Evolutionary conservation across 1,284 basidiomycete genomes (phyloP), one percentile per base, ranked within the genome.

Genomic region (Stygiomarasmius scandens): DNA sequence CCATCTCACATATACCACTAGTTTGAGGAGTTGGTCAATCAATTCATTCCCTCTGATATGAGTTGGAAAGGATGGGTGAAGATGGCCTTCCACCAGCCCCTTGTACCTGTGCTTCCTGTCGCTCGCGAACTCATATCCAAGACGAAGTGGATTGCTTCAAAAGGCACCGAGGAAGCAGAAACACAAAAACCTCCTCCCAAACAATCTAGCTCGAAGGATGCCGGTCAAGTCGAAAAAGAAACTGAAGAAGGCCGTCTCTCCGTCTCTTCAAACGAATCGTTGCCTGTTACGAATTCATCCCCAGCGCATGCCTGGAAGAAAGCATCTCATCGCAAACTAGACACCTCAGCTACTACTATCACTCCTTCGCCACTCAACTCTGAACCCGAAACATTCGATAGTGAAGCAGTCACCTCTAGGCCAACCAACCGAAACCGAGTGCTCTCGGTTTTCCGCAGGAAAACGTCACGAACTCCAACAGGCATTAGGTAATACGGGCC

Each of bases 21-120:
- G 81, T 93, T 93, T 63, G 89, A 93, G 69, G 92, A 95, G 60
- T 68, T 95, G 32, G 87, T 93, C 16, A 85, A 92, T 63, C 87
- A 91, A 65, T 91, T 90, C 66, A 85, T 91, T 60, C 89, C 89
- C 1, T 87, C 86, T 2, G 83, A 89, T 62, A 85, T 83, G 67
- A 86, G 85, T 50, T 89, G 89, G 89, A 82, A 80, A 67, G 88
- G 88, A 5, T 91, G 89, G 89, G 80, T 94, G 50, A 92, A 90
- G 70, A 86, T 89, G 77, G 92, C 87, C 9, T 87, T 90, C 72
- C 85, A 90, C 58, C 89, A 88, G 65, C 88, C 86, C 23, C 73
- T 89, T 14, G 77, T 90, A 6, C 88, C 89, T 20, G 86, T 90
- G 3, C 75, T 90, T 11, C 87, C 88, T 4, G 87, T 90, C 11